Base-by-base conservation (phyloP, 345 rosid genomes). In the Firmiana major region DNA sequence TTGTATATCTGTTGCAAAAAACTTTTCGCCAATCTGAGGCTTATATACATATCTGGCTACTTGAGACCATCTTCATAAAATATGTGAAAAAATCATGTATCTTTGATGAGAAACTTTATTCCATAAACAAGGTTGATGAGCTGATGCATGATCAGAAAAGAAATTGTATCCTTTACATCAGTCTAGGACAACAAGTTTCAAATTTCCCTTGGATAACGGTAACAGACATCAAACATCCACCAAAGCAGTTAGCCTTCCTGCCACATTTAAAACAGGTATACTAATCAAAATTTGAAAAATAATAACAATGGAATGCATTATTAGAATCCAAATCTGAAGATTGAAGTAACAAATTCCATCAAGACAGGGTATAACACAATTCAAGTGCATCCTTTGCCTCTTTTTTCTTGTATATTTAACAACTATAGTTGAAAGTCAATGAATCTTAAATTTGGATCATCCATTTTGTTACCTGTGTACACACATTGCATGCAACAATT, bases 171-270 rank as follows among this genome's bases (percentile, higher is more conserved):
- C 48, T 17, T 71, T 71, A 34, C 63, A 70, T 31, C 9, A n/a
- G 49, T 65, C 73, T 54, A 53, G 63, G 51, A 75, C 71, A 75
- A 71, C 58, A 71, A 48, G 66, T 75, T 71, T 9, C 63, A 46
- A 76, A 71, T 5, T 54, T 71, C 24, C 36, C 63, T 9, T 2
- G 10, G 10, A 55, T 22, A 17, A 42, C 28, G 31, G 57, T 66
- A 22, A 40, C 28, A 75, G 46, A 48, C 80, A 58, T 60, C 74
- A 66, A 75, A 34, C 66, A 55, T 43, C 81, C 77, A 46, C 80
- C 63, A 28, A 46, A 54, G 70, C 55, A 5, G 63, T 74, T 60
- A 72, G 26, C 78, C 59, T 36, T 58, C 82, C 82, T 82, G 82
- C 71, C 54, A 75, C 36, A 71, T 74, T 73, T 28, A 43, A 73